phyloP scores from a whole-genome alignment of 139 green algal genomes.

The Dunaliella primolecta region DNA sequence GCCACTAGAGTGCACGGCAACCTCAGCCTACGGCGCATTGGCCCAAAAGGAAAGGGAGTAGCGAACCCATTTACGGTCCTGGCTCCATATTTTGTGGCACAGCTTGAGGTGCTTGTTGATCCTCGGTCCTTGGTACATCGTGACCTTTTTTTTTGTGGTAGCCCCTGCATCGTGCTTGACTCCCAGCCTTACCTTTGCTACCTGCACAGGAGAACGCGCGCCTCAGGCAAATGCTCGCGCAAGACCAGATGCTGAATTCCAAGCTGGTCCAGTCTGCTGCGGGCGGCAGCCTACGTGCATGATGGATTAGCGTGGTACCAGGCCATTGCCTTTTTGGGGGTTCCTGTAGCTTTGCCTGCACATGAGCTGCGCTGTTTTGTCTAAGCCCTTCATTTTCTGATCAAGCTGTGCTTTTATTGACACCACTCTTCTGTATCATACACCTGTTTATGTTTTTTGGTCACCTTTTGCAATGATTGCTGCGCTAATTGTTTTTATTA shows the following conservation, averaged over 20 bases:
- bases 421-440: not conserved
- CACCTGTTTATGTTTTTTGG: not conserved
- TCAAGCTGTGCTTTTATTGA: too few species aligned
- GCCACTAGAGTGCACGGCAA: too few species aligned
- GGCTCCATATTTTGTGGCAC: too few species aligned
- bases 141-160: too few species aligned
- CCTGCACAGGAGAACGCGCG: slow-evolving; percentile 1
- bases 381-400: not conserved
- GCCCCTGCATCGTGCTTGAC: too few species aligned
- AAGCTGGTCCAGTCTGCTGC: not conserved
- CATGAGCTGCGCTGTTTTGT: not conserved
- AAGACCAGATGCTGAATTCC: not conserved
- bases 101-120: too few species aligned
- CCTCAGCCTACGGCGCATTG: too few species aligned
- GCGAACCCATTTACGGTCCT: not conserved
- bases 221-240: not conserved
- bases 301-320: not conserved
- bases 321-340: too few species aligned
- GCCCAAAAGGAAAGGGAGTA: not conserved
- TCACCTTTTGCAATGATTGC: not conserved
- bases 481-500: too few species aligned
- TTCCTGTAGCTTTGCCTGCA: too few species aligned
- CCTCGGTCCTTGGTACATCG: too few species aligned
- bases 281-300: not conserved
- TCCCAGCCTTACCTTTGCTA: too few species aligned